phyloP scores from a whole-genome alignment of 306 rosid species.

The Pyrus communis region DNA sequence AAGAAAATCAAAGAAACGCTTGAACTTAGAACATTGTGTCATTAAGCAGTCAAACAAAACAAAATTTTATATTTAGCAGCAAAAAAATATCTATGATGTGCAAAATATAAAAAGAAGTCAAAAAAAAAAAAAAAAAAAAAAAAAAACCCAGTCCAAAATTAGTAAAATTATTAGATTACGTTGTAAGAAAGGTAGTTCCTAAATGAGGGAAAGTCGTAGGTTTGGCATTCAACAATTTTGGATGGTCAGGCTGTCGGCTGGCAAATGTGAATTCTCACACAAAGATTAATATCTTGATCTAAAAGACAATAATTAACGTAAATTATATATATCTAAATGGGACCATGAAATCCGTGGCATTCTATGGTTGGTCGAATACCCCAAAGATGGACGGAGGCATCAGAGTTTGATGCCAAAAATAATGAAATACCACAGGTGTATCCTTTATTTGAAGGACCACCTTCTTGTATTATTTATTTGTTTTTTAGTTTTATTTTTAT shows the following conservation, averaged over 20 bases:
- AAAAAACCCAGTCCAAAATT: not conserved
- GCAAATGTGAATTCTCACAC: slow-evolving; percentile 3
- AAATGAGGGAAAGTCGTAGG: not conserved
- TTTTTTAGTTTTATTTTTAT: not conserved
- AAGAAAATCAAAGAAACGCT: not conserved
- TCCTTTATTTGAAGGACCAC: not conserved
- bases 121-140: too few relatives aligned
- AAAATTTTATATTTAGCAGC: not conserved
- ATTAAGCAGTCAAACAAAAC: not conserved
- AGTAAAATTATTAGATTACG: not conserved
- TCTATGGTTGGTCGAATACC: not conserved
- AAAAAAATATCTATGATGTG: not conserved
- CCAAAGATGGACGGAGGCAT: slow-evolving; percentile 3
- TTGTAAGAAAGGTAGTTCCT: not conserved
- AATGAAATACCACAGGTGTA: not conserved
- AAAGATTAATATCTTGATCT: not conserved
- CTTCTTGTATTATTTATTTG: not conserved
- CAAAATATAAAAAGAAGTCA: not conserved
- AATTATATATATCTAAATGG: not conserved
- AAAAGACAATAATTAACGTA: not conserved
- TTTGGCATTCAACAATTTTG: not conserved
- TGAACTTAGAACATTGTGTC: not conserved
- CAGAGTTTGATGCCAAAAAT: not conserved
- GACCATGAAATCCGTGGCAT: not conserved
- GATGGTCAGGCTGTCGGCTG: not conserved